A percentile compares a stretch with the other conserved stretches of the same genome.
Evolutionary conservation across 73 alveolate species (phyloP).

Genomic region (Tetrahymena thermophila): DNA sequence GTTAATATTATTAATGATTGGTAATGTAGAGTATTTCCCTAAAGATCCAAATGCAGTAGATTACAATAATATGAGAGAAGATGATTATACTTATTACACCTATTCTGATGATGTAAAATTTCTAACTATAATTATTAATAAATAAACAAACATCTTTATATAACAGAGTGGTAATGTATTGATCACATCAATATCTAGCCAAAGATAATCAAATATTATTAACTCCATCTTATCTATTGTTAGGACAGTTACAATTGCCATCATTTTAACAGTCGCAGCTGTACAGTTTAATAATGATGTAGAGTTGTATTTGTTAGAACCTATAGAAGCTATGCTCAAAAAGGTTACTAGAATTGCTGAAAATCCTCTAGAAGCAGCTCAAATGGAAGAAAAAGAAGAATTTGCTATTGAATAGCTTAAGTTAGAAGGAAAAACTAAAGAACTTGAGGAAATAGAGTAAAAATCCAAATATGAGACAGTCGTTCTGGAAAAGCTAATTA

Average conservation of each 20-base stretch:
- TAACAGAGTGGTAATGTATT: neutral
- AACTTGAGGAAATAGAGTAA: constrained; percentile 5
- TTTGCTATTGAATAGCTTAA: constrained; percentile 24
- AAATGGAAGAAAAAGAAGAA: constrained; percentile 55
- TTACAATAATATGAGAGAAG: constrained; percentile 37
- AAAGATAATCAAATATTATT: constrained; percentile 37
- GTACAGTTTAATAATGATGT: constrained; percentile 69
- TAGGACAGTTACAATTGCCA: constrained; percentile 58
- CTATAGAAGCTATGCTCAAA: constrained; percentile 76
- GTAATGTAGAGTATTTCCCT: constrained; percentile 20
- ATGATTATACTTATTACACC: constrained; percentile 36
- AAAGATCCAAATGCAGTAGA: constrained; percentile 24
- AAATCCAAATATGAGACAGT: constrained; percentile 75
- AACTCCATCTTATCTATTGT: constrained; percentile 58
- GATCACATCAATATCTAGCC: constrained; percentile 44
- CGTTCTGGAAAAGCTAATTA: constrained; percentile 79
- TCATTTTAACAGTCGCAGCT: constrained; percentile 56
- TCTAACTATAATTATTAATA: no score
- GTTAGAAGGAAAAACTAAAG: constrained; percentile 20
- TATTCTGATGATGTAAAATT: constrained; percentile 11
- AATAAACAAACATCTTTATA: no score
- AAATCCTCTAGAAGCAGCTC: constrained; percentile 75
- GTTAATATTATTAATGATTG: constrained; percentile 47
- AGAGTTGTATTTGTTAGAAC: constrained; percentile 59
- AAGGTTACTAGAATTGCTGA: constrained; percentile 70